phyloP scores from a whole-genome alignment of 306 rosid species.

The Pterocarpus macrocarpus region DNA sequence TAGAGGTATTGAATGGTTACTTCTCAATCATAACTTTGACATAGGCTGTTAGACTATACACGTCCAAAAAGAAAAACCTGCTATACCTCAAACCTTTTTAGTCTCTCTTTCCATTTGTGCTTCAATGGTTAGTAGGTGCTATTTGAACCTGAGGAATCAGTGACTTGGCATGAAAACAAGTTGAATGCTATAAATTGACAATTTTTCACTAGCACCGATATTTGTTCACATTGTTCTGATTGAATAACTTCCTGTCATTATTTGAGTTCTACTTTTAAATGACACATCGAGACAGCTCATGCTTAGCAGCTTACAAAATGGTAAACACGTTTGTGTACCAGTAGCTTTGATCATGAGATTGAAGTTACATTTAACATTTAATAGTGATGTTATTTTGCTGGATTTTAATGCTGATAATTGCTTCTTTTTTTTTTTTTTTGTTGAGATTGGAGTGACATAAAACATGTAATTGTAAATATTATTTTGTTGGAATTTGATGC shows the following conservation, averaged over 20 bases:
- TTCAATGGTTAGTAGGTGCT: slow-evolving; percentile 34
- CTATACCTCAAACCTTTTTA: slow-evolving; percentile 19
- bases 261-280: slow-evolving; percentile 14
- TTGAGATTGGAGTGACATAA: slow-evolving; percentile 36
- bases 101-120: slow-evolving; percentile 19
- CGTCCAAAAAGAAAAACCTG: background rate
- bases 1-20: slow-evolving; percentile 73
- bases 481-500: slow-evolving; percentile 27
- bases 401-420: slow-evolving; percentile 27
- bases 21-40: slow-evolving; percentile 11
- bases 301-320: slow-evolving; percentile 23
- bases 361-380: slow-evolving; percentile 26
- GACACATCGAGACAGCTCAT: background rate
- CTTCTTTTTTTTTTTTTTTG: background rate
- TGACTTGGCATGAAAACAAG: slow-evolving; percentile 17
- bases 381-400: slow-evolving; percentile 27
- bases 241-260: slow-evolving; percentile 31
- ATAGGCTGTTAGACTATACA: background rate
- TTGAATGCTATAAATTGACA: slow-evolving; percentile 16
- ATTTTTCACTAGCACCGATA: background rate
- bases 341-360: slow-evolving; percentile 23
- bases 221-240: slow-evolving; percentile 19
- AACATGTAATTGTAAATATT: slow-evolving; percentile 22
- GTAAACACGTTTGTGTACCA: background rate
- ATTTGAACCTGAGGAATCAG: slow-evolving; percentile 5